phyloP scores from a whole-genome alignment of 2,329 filamentous ascomycete genomes.

The Fusarium staphyleae region DNA sequence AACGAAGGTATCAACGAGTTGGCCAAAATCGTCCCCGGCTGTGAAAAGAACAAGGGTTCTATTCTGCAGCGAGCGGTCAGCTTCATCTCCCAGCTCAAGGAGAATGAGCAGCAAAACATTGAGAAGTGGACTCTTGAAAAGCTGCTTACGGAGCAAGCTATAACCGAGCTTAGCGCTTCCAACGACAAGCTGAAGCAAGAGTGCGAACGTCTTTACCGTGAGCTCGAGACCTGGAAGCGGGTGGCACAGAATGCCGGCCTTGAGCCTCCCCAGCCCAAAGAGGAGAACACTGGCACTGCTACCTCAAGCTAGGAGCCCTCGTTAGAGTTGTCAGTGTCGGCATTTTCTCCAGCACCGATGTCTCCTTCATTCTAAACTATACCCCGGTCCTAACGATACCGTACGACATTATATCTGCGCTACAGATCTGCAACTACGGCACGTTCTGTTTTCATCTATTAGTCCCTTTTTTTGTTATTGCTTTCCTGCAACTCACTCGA shows the following conservation, averaged over 20 bases:
- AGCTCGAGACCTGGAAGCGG: slow-evolving; percentile 81
- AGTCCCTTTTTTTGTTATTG: slow-evolving; percentile 6
- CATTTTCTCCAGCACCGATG: slow-evolving; percentile 10
- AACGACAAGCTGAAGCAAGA: slow-evolving; percentile 88
- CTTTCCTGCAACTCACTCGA: slow-evolving; percentile 3
- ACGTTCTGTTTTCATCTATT: slow-evolving; percentile 21
- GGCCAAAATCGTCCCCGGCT: slow-evolving; percentile 95
- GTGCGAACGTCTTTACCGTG: slow-evolving; percentile 77
- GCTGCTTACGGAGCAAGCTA: slow-evolving; percentile 85
- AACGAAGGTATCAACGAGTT: slow-evolving; percentile 99
- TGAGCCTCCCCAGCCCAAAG: slow-evolving; percentile 51
- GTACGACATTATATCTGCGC: slow-evolving; percentile 1
- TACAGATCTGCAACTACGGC: slow-evolving; percentile 11
- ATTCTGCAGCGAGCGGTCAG: slow-evolving; percentile 92
- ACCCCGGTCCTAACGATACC: slow-evolving; percentile 32
- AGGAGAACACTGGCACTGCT: slow-evolving; percentile 42
- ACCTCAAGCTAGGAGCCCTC: slow-evolving; percentile 41
- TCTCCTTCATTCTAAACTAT: slow-evolving; percentile 33
- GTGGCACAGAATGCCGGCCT: slow-evolving; percentile 68
- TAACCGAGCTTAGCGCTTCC: slow-evolving; percentile 83
- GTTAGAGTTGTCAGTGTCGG: slow-evolving; percentile 25
- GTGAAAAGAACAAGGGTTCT: slow-evolving; percentile 98
- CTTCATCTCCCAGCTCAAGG: slow-evolving; percentile 93
- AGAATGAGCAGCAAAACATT: slow-evolving; percentile 92
- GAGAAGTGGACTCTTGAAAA: slow-evolving; percentile 95